Percentiles rank a stretch among this genome's conserved stretches.
phyloP scores from a whole-genome alignment of 495 filamentous ascomycete genomes.

The Talaromyces adpressus region DNA sequence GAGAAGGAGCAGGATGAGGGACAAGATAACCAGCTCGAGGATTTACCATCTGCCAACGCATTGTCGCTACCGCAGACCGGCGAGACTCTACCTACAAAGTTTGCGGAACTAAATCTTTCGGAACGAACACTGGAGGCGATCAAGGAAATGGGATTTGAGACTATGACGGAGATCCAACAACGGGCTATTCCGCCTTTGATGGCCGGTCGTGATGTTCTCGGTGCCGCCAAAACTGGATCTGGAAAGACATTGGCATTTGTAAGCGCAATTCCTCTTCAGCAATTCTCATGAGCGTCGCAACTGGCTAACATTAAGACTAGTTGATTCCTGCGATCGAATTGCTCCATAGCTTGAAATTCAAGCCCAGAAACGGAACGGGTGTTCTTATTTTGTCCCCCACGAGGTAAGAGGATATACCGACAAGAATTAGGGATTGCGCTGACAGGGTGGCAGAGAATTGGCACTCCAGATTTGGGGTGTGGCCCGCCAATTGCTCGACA shows the following conservation, averaged over 20 bases:
- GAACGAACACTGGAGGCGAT: slow-evolving; percentile 85
- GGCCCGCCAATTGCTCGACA: slow-evolving; percentile 80
- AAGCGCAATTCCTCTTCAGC: neutral
- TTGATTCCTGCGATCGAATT: slow-evolving; percentile 94
- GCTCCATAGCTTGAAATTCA: slow-evolving; percentile 83
- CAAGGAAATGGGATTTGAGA: slow-evolving; percentile 83
- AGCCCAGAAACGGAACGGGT: slow-evolving; percentile 56
- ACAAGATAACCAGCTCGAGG: slow-evolving; percentile 19
- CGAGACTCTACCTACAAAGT: slow-evolving; percentile 45
- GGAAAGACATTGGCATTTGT: slow-evolving; percentile 90
- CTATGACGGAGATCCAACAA: slow-evolving; percentile 93
- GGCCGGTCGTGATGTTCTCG: slow-evolving; percentile 87
- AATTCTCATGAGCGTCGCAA: neutral
- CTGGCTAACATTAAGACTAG: neutral
- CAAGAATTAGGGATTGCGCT: slow-evolving; percentile 15
- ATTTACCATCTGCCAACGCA: slow-evolving; percentile 43
- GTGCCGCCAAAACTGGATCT: slow-evolving; percentile 93
- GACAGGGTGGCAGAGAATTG: slow-evolving; percentile 53
- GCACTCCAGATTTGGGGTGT: slow-evolving; percentile 96
- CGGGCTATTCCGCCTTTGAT: slow-evolving; percentile 81
- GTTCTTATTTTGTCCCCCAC: slow-evolving; percentile 50
- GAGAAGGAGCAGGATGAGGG: neutral
- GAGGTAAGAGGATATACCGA: neutral
- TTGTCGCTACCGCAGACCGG: slow-evolving; percentile 50
- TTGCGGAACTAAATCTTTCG: slow-evolving; percentile 78